Conservation (phyloP, 2,329 filamentous ascomycete species). For the Aureobasidium lini region DNA sequence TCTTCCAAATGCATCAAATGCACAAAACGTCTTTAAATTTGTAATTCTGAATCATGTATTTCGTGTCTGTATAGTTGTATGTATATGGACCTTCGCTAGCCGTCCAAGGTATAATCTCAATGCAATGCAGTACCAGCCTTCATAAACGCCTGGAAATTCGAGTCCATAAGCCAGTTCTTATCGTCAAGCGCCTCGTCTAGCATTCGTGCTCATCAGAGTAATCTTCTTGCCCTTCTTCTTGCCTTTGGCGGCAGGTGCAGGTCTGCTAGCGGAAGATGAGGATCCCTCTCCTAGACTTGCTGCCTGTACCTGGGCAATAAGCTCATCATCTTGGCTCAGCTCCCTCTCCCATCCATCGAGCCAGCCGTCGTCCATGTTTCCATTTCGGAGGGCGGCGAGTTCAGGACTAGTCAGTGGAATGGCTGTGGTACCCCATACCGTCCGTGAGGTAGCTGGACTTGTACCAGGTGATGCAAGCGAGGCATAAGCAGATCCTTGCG, state of each 20-base stretch:
- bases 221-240: constrained; percentile 63
- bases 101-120: constrained; percentile 8
- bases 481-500: constrained; percentile 54
- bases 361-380: constrained; percentile 70
- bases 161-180: not conserved
- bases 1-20: not conserved
- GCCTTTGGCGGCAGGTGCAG: constrained; percentile 37
- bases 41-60: not conserved
- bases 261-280: not conserved
- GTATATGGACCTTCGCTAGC: not conserved
- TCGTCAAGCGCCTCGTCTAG: constrained; percentile 46
- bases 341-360: constrained; percentile 76
- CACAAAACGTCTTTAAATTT: not conserved
- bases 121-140: not conserved
- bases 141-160: not conserved
- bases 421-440: constrained; percentile 85
- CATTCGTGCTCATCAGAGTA: constrained; percentile 60
- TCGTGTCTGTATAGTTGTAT: constrained; percentile 6
- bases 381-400: constrained; percentile 36
- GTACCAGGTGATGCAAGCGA: constrained; percentile 71
- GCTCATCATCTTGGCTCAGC: constrained; percentile 56
- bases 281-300: constrained; percentile 21
- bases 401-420: constrained; percentile 54
- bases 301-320: constrained; percentile 43
- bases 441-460: constrained; percentile 67